Base-by-base conservation (phyloP, 2,329 filamentous ascomycete genomes). In the Boeremia lycopersici region DNA sequence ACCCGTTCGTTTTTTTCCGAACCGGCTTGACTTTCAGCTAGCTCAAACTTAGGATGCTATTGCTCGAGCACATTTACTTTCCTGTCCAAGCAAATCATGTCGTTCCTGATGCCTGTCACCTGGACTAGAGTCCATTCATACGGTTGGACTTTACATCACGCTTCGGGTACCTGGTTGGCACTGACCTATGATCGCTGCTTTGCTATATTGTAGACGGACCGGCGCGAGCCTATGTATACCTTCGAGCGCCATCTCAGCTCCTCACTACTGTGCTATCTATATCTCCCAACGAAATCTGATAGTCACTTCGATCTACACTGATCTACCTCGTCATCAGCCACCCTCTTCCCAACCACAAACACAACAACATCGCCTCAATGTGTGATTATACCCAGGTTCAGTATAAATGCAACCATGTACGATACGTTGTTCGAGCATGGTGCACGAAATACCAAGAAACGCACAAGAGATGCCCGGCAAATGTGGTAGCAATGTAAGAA, bases 351-450 rank as follows among this genome's bases (percentile, higher is more conserved):
- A 49, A 56, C 28, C 31, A n/a, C 42, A 43, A 13, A 36, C 40
- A 19, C 47, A 44, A 19, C 48, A 42, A 31, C 57, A 54, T 42
- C 45, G 46, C 42, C 44, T 58, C 31, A 35, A 85, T 85, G 83
- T 86, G 83, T 69, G 82, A 85, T 68, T 85, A 85, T 62, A 84
- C 79, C 19, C 80, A 84, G 70, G 82, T 85, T 49, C 80, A 84
- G 56, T 85, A 82, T 67, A 76, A 77, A 35, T 86, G 83, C 71
- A 77, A 77, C 44, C 82, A 86, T 70, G 72, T 82, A 53, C 78
- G 82, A 30, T 84, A 80, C 62, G 81, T 80, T 8, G 82, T 85
- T 40, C 77, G 81, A 59, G 81, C 81, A 15, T 85, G 82, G 82
- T 85, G 82, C 74, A 74, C 76, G 51, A 79, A 76, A 64, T 80